A percentile compares a stretch with the other conserved stretches of the same genome.
phyloP scores from a whole-genome alignment of 345 rosid genomes.

The Luvunga scandens region DNA sequence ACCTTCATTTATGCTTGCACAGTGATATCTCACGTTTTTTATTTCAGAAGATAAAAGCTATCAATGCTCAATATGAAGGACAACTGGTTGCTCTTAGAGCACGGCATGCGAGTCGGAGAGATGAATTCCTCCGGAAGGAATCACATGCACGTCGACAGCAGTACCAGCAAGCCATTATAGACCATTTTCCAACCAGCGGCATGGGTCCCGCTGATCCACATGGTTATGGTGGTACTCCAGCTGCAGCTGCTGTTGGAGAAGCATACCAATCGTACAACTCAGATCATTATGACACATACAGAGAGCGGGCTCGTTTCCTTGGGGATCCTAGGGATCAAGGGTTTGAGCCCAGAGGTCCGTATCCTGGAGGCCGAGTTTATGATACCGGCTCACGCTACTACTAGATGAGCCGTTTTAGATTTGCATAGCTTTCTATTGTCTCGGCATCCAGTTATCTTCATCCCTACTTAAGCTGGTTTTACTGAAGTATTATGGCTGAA shows the following conservation, averaged over 20 bases:
- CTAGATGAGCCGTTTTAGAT: conserved; percentile 10
- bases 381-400: conserved; percentile 56
- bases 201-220: conserved; percentile 40
- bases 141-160: conserved; percentile 59
- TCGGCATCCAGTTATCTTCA: neutral
- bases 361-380: conserved; percentile 58
- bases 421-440: neutral
- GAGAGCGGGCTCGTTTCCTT: conserved; percentile 52
- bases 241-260: conserved; percentile 44
- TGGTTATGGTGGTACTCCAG: conserved; percentile 39
- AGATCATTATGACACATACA: conserved; percentile 50
- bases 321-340: conserved; percentile 59
- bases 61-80: conserved; percentile 65
- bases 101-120: conserved; percentile 62
- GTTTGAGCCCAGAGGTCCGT: conserved; percentile 61
- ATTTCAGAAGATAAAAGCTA: conserved; percentile 66
- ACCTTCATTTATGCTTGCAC: neutral
- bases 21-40: neutral
- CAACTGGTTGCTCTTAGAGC: conserved; percentile 62
- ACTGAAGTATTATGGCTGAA: conserved; percentile 9
- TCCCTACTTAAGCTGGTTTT: neutral
- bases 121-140: conserved; percentile 68
- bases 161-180: conserved; percentile 49
- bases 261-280: conserved; percentile 45
- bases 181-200: conserved; percentile 39